Base-by-base conservation (phyloP, 805 yeast species). In the Tetrapisispora pingtungensis region DNA sequence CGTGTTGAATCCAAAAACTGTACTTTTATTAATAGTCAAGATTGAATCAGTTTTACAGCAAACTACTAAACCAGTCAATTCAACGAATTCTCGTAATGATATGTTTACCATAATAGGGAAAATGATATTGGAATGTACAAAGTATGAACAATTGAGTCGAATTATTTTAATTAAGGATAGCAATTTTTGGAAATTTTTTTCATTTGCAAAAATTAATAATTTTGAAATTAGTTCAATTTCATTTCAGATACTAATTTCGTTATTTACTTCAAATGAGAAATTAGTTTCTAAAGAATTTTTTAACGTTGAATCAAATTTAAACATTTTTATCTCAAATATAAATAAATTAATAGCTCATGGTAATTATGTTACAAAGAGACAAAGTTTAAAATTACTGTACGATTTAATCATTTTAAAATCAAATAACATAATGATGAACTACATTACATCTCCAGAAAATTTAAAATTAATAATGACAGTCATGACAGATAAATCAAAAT, bases 161-260 rank as follows among this genome's bases (percentile, higher is more conserved):
- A 72, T 74, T 47, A 70, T 87, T 10, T 58, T 90, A 35, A 40
- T 40, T 14, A 65, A 71, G 36, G 79, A 79, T 50, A 73, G 77
- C 17, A 66, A 69, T 20, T 72, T 90, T 50, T 93, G 97, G 97
- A 76, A 77, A 49, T 81, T 79, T 55, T 90, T 93, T 64, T 77
- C 75, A 37, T 86, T 84, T 60, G 84, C 85, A 33, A 81, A 80
- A 52, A 70, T 74, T 33, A 81, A 81, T 4, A 78, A 83, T 26
- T 93, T 93, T 67, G 97, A 93, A 65, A 77, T 84, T 19, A 87
- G 95, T 46, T 85, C 96, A 0, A 96, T 88, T 59, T 78, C 95
- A 1, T 84, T 90, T 63, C 78, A 81, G 43, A 85, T 95, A 1
- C 66, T 84, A 54, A 75, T 70, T 52, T 90, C 81, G 48, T 66